phyloP scores from a whole-genome alignment of 495 filamentous ascomycete genomes.

The Podospora australis region DNA sequence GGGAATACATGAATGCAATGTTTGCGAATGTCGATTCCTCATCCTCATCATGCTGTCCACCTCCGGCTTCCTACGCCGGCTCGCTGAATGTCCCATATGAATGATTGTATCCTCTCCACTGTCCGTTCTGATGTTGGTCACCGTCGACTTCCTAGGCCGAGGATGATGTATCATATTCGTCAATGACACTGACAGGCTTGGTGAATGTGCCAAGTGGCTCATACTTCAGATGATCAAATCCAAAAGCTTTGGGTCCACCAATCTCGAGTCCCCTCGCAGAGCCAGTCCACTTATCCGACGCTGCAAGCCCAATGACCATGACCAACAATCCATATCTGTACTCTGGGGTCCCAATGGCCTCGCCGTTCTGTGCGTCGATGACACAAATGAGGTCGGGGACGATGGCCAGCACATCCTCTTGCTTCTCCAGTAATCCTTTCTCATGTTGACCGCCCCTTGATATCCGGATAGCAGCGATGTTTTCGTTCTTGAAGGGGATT shows the following conservation, averaged over 20 bases:
- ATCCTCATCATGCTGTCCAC: no score
- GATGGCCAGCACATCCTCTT: conserved; percentile 46
- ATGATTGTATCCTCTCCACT: background rate
- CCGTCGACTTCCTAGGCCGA: background rate
- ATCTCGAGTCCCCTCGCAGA: conserved; percentile 44
- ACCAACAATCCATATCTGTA: conserved; percentile 55
- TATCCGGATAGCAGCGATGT: conserved; percentile 47
- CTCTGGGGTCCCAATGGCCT: conserved; percentile 55
- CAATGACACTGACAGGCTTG: conserved; percentile 47
- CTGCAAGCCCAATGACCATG: conserved; percentile 49
- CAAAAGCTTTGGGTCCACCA: conserved; percentile 48
- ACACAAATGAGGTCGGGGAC: conserved; percentile 58
- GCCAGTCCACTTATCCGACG: conserved; percentile 50
- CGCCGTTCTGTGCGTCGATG: conserved; percentile 54
- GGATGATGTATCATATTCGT: conserved; percentile 34
- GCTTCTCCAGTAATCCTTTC: conserved; percentile 18
- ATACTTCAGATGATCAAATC: conserved; percentile 44
- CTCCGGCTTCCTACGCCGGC: no score
- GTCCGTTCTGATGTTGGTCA: background rate
- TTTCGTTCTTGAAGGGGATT: conserved; percentile 62
- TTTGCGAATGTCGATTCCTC: no score
- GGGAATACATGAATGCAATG: no score
- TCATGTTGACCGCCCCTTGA: background rate
- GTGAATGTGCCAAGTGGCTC: conserved; percentile 42
- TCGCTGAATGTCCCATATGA: no score